A percentile compares a stretch with the other conserved stretches of the same genome.
phyloP scores from a whole-genome alignment of 345 rosid genomes.

The Syzygium jambos region DNA sequence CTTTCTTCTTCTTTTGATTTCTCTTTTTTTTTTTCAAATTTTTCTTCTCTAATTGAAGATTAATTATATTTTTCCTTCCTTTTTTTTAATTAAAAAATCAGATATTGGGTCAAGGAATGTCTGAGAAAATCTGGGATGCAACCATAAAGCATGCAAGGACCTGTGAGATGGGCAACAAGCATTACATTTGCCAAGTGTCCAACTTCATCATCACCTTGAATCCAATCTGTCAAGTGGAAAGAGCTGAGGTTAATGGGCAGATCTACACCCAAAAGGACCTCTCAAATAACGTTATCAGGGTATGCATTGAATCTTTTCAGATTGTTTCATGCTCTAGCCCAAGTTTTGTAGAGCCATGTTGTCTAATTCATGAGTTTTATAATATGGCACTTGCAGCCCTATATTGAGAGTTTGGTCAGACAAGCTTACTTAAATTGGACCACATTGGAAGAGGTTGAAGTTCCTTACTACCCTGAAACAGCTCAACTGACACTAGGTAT shows the following conservation, averaged over 20 bases:
- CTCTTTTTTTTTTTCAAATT: background rate
- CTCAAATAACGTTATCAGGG: constrained; percentile 18
- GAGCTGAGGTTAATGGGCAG: constrained; percentile 38
- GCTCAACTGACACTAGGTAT: constrained; percentile 51
- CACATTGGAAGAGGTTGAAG: constrained; percentile 38
- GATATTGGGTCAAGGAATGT: constrained; percentile 69
- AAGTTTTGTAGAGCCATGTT: background rate
- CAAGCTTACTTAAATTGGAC: constrained; percentile 50
- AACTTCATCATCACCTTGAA: constrained; percentile 30
- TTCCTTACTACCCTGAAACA: constrained; percentile 15
- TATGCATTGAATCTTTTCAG: constrained; percentile 1
- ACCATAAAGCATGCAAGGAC: constrained; percentile 63
- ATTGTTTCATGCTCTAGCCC: background rate
- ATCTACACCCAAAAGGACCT: constrained; percentile 23
- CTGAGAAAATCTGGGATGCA: constrained; percentile 76
- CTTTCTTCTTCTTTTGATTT: background rate
- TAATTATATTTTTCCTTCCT: background rate
- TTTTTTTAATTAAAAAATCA: constrained; percentile 4
- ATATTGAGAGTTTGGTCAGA: constrained; percentile 38
- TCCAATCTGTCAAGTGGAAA: constrained; percentile 61
- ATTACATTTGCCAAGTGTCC: constrained; percentile 23
- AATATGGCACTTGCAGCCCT: constrained; percentile 20
- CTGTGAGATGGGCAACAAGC: constrained; percentile 55
- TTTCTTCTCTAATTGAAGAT: background rate
- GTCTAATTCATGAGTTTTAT: background rate